Evolutionary conservation across 768 basidiomycete species (phyloP).

Genomic region (Suillus hirtellus): DNA sequence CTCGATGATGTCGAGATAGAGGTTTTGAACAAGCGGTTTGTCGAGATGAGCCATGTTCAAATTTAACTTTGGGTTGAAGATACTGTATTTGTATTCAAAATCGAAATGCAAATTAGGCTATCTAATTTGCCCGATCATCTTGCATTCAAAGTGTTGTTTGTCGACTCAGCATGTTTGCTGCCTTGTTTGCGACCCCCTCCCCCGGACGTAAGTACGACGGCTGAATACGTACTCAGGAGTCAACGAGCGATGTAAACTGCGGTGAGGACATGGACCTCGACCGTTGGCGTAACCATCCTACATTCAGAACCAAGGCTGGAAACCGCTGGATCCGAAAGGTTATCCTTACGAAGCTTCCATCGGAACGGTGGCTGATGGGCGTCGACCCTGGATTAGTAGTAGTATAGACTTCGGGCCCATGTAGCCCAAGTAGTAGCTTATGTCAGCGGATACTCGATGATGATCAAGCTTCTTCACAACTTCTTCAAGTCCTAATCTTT

Average conservation of each 20-base stretch:
- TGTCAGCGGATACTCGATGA: too few relatives aligned
- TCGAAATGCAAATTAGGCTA: neutral
- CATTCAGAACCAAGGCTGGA: neutral
- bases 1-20: conserved; percentile 6
- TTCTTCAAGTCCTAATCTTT: too few relatives aligned
- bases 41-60: neutral
- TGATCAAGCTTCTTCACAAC: too few relatives aligned
- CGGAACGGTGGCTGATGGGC: neutral
- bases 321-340: neutral
- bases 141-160: neutral
- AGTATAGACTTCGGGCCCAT: neutral
- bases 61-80: neutral
- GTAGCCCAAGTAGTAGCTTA: neutral
- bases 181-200: neutral
- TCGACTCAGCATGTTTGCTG: neutral
- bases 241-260: neutral
- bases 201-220: neutral
- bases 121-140: neutral
- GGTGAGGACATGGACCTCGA: neutral
- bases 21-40: conserved; percentile 1
- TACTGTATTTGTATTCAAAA: neutral
- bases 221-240: neutral
- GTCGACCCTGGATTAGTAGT: neutral
- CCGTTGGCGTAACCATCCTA: neutral
- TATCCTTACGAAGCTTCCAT: neutral